Percentiles rank a stretch among this genome's conserved stretches.
Conservation (phyloP, 805 yeast species). For the Nadsonia fulvescens region DNA sequence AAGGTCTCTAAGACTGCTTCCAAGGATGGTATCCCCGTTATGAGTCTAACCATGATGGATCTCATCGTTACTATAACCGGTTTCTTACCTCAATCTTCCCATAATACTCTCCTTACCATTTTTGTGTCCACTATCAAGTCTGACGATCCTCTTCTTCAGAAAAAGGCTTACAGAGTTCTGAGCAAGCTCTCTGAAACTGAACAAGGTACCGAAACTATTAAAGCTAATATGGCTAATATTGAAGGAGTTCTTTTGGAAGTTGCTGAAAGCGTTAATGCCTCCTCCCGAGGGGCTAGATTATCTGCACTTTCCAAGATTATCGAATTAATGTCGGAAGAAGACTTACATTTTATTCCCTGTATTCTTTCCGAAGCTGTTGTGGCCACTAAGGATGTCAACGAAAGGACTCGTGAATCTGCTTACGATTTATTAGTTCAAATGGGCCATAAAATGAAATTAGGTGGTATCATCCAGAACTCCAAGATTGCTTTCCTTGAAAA, state of each 20-base stretch:
- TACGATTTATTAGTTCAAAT: conserved; percentile 58
- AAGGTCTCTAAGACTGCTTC: conserved; percentile 11
- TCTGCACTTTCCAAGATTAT: conserved; percentile 45
- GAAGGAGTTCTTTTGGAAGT: conserved; percentile 36
- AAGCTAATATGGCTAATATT: conserved; percentile 35
- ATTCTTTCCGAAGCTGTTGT: conserved; percentile 75
- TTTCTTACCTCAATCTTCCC: conserved; percentile 54
- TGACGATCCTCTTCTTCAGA: conserved; percentile 48
- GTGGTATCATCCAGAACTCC: conserved; percentile 46
- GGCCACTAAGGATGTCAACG: conserved; percentile 83
- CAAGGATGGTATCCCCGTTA: conserved; percentile 25
- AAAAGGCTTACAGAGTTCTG: conserved; percentile 62
- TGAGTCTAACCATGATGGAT: conserved; percentile 80
- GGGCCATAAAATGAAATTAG: conserved; percentile 57
- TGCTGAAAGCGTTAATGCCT: conserved; percentile 30
- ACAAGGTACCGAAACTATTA: conserved; percentile 37
- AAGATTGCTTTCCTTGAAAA: conserved; percentile 47
- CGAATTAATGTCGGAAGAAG: conserved; percentile 41
- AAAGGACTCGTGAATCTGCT: conserved; percentile 71
- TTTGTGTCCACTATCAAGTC: conserved; percentile 48
- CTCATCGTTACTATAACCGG: conserved; percentile 73
- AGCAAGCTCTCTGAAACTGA: conserved; percentile 54
- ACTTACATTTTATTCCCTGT: conserved; percentile 63
- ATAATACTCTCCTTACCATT: conserved; percentile 60
- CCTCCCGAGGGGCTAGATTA: conserved; percentile 71